Evolutionary conservation across 306 rosid genomes (phyloP).

Genomic region (Betula pendula): DNA sequence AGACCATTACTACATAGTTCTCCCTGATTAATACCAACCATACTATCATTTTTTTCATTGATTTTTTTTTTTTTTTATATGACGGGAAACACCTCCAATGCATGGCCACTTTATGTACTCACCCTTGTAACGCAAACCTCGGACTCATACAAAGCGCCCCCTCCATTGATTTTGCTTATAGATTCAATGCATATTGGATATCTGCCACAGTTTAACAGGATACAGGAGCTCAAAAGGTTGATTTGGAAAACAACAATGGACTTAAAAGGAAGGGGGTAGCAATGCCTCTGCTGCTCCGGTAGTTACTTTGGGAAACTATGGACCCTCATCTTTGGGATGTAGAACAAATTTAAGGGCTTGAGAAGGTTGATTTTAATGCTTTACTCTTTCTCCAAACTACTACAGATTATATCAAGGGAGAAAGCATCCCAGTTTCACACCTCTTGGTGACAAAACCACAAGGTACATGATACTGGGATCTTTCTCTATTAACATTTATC

Average conservation of each 20-base stretch:
- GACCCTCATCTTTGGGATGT: slow-evolving; percentile 1
- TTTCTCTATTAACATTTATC: neutral
- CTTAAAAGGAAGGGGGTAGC: neutral
- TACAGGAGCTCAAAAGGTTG: neutral
- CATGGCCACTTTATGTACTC: too few species aligned
- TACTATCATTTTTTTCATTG: neutral
- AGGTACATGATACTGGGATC: neutral
- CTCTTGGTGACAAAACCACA: neutral
- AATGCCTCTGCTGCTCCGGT: neutral
- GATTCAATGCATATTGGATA: neutral
- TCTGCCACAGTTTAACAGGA: neutral
- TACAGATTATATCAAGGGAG: neutral
- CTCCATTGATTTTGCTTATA: neutral
- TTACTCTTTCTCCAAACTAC: neutral
- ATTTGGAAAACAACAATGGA: neutral
- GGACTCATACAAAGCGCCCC: too few species aligned
- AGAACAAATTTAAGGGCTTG: neutral
- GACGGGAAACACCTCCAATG: too few species aligned
- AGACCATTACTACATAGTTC: neutral
- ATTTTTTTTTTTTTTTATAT: neutral
- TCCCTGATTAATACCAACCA: neutral
- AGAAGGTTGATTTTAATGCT: neutral
- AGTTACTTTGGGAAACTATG: neutral
- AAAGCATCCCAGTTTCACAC: neutral
- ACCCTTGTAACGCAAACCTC: too few species aligned